These are phyloP conservation scores for Hansenula anomala DNA, from an alignment of 1,139 yeast genomes.

Conservation along the genomic window DNA sequence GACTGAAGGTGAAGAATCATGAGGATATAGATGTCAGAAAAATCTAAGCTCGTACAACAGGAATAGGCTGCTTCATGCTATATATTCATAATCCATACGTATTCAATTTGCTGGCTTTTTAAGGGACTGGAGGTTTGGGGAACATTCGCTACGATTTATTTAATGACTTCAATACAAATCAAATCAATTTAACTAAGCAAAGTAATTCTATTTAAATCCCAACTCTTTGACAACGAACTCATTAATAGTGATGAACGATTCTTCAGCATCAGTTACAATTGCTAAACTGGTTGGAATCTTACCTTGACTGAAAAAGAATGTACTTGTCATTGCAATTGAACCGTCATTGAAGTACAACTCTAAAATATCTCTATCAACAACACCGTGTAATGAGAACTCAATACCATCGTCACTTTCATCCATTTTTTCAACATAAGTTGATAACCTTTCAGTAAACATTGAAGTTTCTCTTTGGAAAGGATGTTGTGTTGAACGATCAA, in stretches of 20 bases:
- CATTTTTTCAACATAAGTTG: slow-evolving; percentile 8
- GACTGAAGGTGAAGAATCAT: slow-evolving; percentile 2
- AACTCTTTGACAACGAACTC: neutral
- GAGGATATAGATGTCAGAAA: slow-evolving; percentile 3
- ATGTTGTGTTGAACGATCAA: slow-evolving; percentile 14
- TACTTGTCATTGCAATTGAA: slow-evolving; percentile 20
- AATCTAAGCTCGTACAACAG: too few species aligned
- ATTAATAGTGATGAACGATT: slow-evolving; percentile 1
- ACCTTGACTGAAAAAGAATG: slow-evolving; percentile 20
- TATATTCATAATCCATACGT: too few species aligned
- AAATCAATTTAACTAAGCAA: too few species aligned
- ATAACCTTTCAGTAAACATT: slow-evolving; percentile 16
- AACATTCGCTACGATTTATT: neutral
- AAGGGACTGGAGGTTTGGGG: too few species aligned
- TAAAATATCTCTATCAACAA: slow-evolving; percentile 25
- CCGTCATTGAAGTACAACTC: slow-evolving; percentile 29
- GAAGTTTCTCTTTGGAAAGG: slow-evolving; percentile 10
- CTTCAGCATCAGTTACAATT: slow-evolving; percentile 26
- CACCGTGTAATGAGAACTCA: too few species aligned
- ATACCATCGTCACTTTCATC: too few species aligned
- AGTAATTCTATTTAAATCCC: neutral
- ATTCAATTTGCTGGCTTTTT: too few species aligned
- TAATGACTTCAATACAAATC: neutral
- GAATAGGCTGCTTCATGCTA: too few species aligned
- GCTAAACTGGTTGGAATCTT: slow-evolving; percentile 14